Base-by-base conservation (phyloP, 257 asterid species). In the Lavandula angustifolia region DNA sequence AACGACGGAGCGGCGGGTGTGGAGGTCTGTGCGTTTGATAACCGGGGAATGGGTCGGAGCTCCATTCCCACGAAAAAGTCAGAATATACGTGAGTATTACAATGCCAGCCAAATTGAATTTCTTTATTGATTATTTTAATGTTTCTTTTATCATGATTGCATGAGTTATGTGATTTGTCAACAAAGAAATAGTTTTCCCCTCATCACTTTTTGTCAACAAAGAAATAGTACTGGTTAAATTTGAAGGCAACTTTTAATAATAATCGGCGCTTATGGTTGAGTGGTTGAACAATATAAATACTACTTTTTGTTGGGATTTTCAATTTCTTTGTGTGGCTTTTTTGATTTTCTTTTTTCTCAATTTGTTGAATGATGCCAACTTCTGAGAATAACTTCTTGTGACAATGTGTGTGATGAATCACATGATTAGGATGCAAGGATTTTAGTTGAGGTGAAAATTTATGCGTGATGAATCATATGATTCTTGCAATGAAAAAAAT, bases 21-120 rank as follows among this genome's bases (percentile, higher is more conserved):
- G 64, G 92, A 94, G 84, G 92, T 94, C 41, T 94, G 98, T 64
- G 95, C 95, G 43, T 83, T 94, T 57, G 99, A 94, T 77, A 94
- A 94, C 62, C 95, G 99, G n/a, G 97, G 99, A 74, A 78, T 94
- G 86, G 99, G 98, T 12, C 86, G 65, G 66, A 94, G 98, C 84
- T 86, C 98, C 49, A 76, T 94, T 52, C 98, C 99, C 56, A 80
- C 83, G 47, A 83, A 88, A 66, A 90, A 86, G 58, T 73, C 95
- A 1, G 87, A 90, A 56, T 94, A 94, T 29, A 83, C 95, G 99
- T 94, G 80, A 82, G 96, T 81, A 16, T 34, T 73, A 4, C 60
- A 58, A 11, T 38, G 50, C 64, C 50, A 17, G 7, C 65, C 22
- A 12, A 41, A 51, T 12, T 11, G 53, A 51, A 57, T 43, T 60